These are phyloP conservation scores for Chaetomiaceae sp. DNA, from an alignment of 2,329 filamentous ascomycete species.

Conservation along the genomic window DNA sequence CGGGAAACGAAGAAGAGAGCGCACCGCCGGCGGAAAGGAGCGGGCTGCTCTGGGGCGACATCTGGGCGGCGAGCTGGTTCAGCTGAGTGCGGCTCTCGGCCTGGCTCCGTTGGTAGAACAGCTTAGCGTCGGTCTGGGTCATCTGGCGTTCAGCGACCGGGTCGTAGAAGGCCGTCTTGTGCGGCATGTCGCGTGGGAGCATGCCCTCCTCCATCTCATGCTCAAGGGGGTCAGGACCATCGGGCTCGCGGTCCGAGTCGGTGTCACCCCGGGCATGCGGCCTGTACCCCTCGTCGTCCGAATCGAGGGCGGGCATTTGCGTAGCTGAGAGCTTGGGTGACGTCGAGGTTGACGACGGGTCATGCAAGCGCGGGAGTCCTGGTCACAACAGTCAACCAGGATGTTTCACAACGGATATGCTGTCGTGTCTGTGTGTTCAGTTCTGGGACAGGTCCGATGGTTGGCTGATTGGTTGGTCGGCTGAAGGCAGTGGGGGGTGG, in stretches of 20 bases:
- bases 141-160: slow-evolving; percentile 89
- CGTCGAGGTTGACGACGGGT: slow-evolving; percentile 30
- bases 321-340: slow-evolving; percentile 30
- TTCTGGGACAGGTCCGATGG: neutral
- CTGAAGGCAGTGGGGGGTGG: neutral
- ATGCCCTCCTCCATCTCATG: slow-evolving; percentile 49
- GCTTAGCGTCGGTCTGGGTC: slow-evolving; percentile 88
- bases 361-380: slow-evolving; percentile 25
- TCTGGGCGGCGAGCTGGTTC: slow-evolving; percentile 36
- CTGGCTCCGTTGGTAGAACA: slow-evolving; percentile 90
- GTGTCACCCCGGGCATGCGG: slow-evolving; percentile 29
- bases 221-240: slow-evolving; percentile 7
- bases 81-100: slow-evolving; percentile 42
- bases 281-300: slow-evolving; percentile 34
- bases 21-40: slow-evolving; percentile 27
- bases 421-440: neutral
- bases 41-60: slow-evolving; percentile 43
- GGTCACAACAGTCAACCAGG: slow-evolving; percentile 11
- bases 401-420: slow-evolving; percentile 11
- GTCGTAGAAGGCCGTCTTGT: slow-evolving; percentile 84
- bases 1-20: slow-evolving; percentile 11
- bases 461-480: neutral
- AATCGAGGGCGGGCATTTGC: slow-evolving; percentile 31
- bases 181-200: slow-evolving; percentile 54
- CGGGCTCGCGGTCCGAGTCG: slow-evolving; percentile 29